Evolutionary conservation across 345 rosid genomes (phyloP).

Genomic region (Melastoma malabathricum): DNA sequence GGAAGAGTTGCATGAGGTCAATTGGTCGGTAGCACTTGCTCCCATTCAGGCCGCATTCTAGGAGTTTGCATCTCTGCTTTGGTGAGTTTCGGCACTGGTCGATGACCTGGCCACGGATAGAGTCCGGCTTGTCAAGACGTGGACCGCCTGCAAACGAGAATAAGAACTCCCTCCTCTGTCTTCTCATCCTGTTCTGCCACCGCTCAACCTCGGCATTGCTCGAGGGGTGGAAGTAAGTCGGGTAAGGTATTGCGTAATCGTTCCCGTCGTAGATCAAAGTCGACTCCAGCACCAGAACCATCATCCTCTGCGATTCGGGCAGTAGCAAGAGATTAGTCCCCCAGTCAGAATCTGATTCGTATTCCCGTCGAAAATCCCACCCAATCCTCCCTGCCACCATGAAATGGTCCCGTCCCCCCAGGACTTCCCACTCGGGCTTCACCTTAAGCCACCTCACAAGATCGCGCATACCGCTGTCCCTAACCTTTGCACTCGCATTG

Average conservation of each 20-base stretch:
- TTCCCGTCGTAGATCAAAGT: constrained; percentile 47
- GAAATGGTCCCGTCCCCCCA: constrained; percentile 71
- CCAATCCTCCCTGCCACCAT: constrained; percentile 70
- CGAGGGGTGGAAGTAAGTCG: constrained; percentile 73
- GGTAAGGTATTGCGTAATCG: constrained; percentile 69
- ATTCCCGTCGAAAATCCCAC: constrained; percentile 74
- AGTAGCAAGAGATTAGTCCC: constrained; percentile 59
- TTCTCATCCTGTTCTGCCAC: constrained; percentile 54
- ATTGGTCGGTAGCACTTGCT: constrained; percentile 34
- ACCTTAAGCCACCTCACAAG: constrained; percentile 48
- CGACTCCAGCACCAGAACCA: constrained; percentile 54
- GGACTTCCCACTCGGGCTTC: constrained; percentile 55
- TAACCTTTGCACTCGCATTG: constrained; percentile 18
- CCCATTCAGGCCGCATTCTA: constrained; percentile 26
- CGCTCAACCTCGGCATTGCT: constrained; percentile 26
- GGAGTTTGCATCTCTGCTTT: constrained; percentile 39
- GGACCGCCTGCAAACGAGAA: constrained; percentile 60
- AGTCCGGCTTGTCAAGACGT: constrained; percentile 33
- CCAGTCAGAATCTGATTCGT: constrained; percentile 36
- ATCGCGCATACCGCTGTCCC: constrained; percentile 39
- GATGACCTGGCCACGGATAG: constrained; percentile 45
- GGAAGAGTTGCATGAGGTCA: constrained; percentile 41
- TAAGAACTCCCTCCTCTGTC: constrained; percentile 24
- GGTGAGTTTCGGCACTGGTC: constrained; percentile 48
- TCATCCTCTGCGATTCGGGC: constrained; percentile 61